Base-by-base conservation (phyloP, 208 protist species). In the Crithidia acanthocephali region DNA sequence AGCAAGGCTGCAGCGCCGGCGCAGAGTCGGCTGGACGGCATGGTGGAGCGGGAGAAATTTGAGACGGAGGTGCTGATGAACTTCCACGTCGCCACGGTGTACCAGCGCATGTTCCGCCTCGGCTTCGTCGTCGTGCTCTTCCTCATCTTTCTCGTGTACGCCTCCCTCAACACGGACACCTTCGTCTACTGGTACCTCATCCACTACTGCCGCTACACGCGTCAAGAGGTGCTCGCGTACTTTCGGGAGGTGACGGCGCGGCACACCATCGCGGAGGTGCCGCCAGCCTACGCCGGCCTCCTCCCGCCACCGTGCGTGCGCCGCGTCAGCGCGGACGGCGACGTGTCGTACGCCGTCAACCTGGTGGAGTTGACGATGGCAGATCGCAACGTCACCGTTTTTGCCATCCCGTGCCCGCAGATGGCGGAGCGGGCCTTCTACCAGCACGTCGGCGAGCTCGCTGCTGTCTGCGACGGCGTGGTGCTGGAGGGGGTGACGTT, bases 51-150 rank as follows among this genome's bases (percentile, higher is more conserved):
- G 27, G 92, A 97, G 59, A 40, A 37, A 23, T 97, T 97, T 73
- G 83, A 94, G 20, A 53, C 51, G 45, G 88, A 97, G 69, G 82
- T 97, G 57, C 74, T 97, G 25, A 71, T 66, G 18, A 66, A 66
- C 16, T 91, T 97, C 68, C 85, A 90, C 56, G 90, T 97, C 30
- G 92, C 92, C 6, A 89, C 83, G 2, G 68, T 88, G 65, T 97
- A 94, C 66, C 92, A 97, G 53, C 86, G 90, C 7, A 81, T 86
- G 62, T 55, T 87, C 30, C 90, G 89, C 53, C 18, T 87, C 7
- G 84, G 85, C 68, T 48, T 87, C 28, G 35, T 71, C 5, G 35
- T 76, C 7, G 80, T 76, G 28, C 25, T 84, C 0, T 9, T 83
- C 10, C 74, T 97, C 23, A 35, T 85, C 5, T 28, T 83, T 2